A percentile compares a stretch with the other conserved stretches of the same genome.
Evolutionary conservation across 2,329 filamentous ascomycete genomes (phyloP).

Genomic region (Cytospora mali): DNA sequence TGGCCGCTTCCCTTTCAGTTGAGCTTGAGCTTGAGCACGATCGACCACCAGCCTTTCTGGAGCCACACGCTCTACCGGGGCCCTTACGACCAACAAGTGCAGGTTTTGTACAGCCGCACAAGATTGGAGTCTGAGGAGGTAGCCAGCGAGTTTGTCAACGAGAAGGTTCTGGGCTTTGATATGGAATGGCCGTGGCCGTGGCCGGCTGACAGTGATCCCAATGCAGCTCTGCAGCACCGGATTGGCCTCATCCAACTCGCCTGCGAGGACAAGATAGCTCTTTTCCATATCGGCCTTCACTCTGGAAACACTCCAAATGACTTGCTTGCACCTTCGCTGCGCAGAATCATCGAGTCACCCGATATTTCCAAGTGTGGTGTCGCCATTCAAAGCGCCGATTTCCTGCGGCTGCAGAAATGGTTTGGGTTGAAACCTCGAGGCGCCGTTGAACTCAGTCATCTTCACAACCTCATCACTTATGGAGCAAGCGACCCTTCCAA

Average conservation of each 20-base stretch:
- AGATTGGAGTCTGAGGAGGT: constrained; percentile 68
- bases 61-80: constrained; percentile 68
- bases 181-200: constrained; percentile 75
- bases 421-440: constrained; percentile 67
- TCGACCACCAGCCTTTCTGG: constrained; percentile 58
- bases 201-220: constrained; percentile 43
- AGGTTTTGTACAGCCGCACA: constrained; percentile 76
- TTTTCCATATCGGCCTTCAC: constrained; percentile 80
- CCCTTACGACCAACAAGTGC: constrained; percentile 52
- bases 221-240: constrained; percentile 60
- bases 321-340: constrained; percentile 70
- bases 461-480: constrained; percentile 77
- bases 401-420: constrained; percentile 65
- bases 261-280: constrained; percentile 70
- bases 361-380: constrained; percentile 76
- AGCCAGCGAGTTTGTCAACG: constrained; percentile 65
- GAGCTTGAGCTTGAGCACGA: constrained; percentile 12
- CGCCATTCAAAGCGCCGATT: constrained; percentile 66
- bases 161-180: constrained; percentile 82
- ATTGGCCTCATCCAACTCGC: constrained; percentile 84
- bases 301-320: constrained; percentile 45
- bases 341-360: constrained; percentile 70
- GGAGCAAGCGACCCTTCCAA: constrained; percentile 55
- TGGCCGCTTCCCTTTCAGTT: constrained; percentile 33
- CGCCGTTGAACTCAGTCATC: constrained; percentile 78